Evolutionary conservation across 108 stramenopile species (phyloP).

Genomic region (Discostella pseudostelligera): DNA sequence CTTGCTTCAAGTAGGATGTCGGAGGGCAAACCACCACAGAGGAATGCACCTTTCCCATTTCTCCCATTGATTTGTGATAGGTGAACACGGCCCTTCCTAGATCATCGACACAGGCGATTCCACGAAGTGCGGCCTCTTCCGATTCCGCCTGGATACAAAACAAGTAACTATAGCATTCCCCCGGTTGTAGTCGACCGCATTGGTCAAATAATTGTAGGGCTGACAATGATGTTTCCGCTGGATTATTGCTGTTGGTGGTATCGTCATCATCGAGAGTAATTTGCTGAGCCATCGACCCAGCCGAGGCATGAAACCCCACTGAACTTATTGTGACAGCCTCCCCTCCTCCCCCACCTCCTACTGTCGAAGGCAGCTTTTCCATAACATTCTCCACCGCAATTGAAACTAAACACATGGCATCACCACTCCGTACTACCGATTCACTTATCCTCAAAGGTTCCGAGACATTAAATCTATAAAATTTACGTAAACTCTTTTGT

Average conservation of each 20-base stretch:
- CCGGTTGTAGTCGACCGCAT: constrained; percentile 62
- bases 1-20: constrained; percentile 12
- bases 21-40: constrained; percentile 60
- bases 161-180: constrained; percentile 60
- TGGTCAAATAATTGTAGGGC: constrained; percentile 56
- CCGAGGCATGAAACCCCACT: constrained; percentile 54
- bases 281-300: constrained; percentile 55
- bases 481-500: constrained; percentile 74
- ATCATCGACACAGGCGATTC: constrained; percentile 78
- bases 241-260: too few relatives aligned
- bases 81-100: constrained; percentile 68
- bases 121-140: constrained; percentile 42
- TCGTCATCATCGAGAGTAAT: constrained; percentile 22
- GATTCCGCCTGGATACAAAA: constrained; percentile 60
- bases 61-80: constrained; percentile 81
- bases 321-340: constrained; percentile 53
- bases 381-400: constrained; percentile 62
- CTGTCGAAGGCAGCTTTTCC: constrained; percentile 16
- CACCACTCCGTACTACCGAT: constrained; percentile 51
- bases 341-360: background rate
- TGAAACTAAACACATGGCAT: constrained; percentile 61
- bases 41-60: constrained; percentile 64
- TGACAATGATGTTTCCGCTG: background rate
- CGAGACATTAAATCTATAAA: constrained; percentile 84
- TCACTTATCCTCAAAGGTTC: constrained; percentile 58